Conservation (phyloP, 2,329 filamentous ascomycete genomes). For the Xylaria hypoxylon region DNA sequence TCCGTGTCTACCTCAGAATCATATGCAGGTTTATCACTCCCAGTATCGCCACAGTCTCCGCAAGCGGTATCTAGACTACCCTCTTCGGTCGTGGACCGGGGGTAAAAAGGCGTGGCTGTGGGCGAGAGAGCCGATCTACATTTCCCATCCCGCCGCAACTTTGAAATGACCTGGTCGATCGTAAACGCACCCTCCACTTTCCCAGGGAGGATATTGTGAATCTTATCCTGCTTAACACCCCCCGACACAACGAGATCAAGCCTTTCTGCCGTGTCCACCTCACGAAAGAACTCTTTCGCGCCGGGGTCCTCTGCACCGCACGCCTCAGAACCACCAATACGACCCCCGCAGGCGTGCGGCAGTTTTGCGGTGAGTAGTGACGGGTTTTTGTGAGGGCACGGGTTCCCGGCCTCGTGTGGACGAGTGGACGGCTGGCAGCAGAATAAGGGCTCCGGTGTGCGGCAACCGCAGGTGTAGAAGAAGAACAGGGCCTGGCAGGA, state of each 20-base stretch:
- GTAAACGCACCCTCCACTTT: conserved; percentile 12
- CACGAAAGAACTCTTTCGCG: conserved; percentile 23
- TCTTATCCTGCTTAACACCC: conserved; percentile 14
- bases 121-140: conserved; percentile 5
- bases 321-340: conserved; percentile 6
- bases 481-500: conserved; percentile 41
- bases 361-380: conserved; percentile 18
- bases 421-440: conserved; percentile 27
- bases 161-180: conserved; percentile 2
- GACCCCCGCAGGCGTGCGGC: conserved; percentile 11
- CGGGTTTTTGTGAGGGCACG: conserved; percentile 35
- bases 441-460: conserved; percentile 23
- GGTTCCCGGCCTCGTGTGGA: not conserved
- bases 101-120: conserved; percentile 8
- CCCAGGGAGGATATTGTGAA: conserved; percentile 23
- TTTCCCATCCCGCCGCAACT: not conserved
- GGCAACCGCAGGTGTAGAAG: conserved; percentile 44
- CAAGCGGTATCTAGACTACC: not conserved
- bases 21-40: not conserved
- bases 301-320: conserved; percentile 22
- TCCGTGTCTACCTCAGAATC: not conserved
- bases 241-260: conserved; percentile 35
- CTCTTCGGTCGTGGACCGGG: not conserved
- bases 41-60: not conserved
- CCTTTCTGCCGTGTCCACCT: conserved; percentile 27